Base-by-base conservation (phyloP, 1,284 basidiomycete species). In the Tylopilus sp. region DNA sequence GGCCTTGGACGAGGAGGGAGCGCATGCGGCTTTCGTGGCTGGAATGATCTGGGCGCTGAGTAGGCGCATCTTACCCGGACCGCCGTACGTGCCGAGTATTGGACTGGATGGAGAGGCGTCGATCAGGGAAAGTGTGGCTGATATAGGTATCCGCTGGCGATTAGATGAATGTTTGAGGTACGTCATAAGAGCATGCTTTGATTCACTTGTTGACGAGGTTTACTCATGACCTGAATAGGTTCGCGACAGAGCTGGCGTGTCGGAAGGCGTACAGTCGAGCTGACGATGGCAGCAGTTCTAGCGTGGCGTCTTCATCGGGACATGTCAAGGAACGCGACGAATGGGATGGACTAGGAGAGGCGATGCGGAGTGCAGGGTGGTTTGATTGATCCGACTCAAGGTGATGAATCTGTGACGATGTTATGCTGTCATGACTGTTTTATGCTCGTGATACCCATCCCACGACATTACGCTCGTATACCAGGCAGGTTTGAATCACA, bases 31-130 rank as follows among this genome's bases (percentile, higher is more conserved):
- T 22, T 22, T 44, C 10, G 44, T 47, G 44, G 44, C 19, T 8
- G 44, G 92, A 6, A 93, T 94, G 92, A 91, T 94, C 64, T 94
- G 87, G 77, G 86, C 91, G 1, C 73, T 94, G 68, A 92, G 88
- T 47, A 22, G 19, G 9, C 19, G 44, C 8, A 7, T n/a, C 60
- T 76, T 89, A 56, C 92, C 92, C 47, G 91, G 92, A 0, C 78
- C 85, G 12, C 92, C 91, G 22, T 94, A 91, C 75, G 88, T 89
- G 5, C 91, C 91, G 2, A 82, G 83, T 32, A 81, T 82, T 57
- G 72, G 62, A 57, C 64, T 68, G 15, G 75, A 74, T 19, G 72
- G 69, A 6, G 76, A 69, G 10, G 62, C 70, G 7, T 77, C 75
- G 24, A 83, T 85, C 52, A 79, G 78, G 62, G 86, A 89, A 29